Evolutionary conservation across 2,329 filamentous ascomycete species (phyloP).

Genomic region (Apiospora malaysiana): DNA sequence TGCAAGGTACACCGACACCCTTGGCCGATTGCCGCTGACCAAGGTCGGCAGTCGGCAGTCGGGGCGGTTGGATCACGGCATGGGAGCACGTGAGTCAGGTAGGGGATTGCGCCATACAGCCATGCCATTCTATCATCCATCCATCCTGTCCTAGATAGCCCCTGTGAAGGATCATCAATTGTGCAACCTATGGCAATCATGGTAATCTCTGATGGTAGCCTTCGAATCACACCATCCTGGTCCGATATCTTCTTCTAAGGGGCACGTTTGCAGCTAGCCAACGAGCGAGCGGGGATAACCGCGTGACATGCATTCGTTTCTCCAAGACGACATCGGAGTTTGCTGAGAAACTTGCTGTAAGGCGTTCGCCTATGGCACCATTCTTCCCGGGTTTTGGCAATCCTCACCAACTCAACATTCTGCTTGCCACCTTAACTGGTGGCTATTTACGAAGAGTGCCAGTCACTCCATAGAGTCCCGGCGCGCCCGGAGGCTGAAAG

Average conservation of each 20-base stretch:
- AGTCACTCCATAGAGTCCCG: not conserved
- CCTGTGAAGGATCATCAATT: not conserved
- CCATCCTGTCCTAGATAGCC: not conserved
- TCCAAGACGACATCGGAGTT: not conserved
- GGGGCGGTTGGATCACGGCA: not conserved
- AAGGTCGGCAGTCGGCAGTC: constrained; percentile 4
- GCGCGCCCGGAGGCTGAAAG: not conserved
- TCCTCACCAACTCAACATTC: not conserved
- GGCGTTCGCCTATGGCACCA: too few species aligned
- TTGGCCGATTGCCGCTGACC: not conserved
- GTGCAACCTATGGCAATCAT: not conserved
- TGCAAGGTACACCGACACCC: constrained; percentile 7
- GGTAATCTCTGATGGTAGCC: not conserved
- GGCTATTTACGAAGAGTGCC: too few species aligned
- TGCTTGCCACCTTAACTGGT: not conserved
- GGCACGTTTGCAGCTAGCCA: not conserved
- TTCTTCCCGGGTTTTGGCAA: too few species aligned
- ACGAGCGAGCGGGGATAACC: not conserved
- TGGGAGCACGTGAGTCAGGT: not conserved
- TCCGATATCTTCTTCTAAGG: not conserved
- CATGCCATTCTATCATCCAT: not conserved
- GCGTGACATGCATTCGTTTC: not conserved
- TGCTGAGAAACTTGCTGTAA: not conserved
- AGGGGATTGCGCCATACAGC: constrained; percentile 9
- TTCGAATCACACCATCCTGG: not conserved